Percentiles rank a stretch among this genome's conserved stretches.
phyloP scores from a whole-genome alignment of 148 eudicot genomes.

The Rhododendron simsii region DNA sequence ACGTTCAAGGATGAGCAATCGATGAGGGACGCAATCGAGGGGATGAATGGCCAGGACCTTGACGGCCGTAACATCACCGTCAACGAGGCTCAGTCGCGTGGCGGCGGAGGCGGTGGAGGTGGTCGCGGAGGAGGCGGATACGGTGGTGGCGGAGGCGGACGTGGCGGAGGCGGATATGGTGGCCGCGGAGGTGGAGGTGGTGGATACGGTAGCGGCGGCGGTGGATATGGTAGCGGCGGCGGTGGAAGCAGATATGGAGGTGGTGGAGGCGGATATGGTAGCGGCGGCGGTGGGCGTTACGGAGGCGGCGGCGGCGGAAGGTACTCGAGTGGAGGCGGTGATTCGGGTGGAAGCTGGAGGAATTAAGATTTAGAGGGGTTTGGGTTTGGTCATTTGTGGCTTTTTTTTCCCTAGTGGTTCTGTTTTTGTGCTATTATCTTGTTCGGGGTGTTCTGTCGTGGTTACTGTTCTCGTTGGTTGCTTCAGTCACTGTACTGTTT shows the following conservation, averaged over 20 bases:
- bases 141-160: conserved; percentile 18
- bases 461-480: neutral
- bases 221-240: conserved; percentile 21
- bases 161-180: conserved; percentile 15
- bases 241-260: conserved; percentile 26
- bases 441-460: neutral
- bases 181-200: conserved; percentile 15
- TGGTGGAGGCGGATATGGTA: conserved; percentile 11
- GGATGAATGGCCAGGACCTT: conserved; percentile 38
- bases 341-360: conserved; percentile 54
- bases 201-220: conserved; percentile 20
- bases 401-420: neutral
- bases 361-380: conserved; percentile 12
- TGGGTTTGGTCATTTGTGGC: neutral
- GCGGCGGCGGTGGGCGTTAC: conserved; percentile 18
- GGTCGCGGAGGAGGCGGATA: conserved; percentile 20
- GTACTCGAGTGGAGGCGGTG: conserved; percentile 18
- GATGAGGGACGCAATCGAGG: conserved; percentile 42
- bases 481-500: neutral
- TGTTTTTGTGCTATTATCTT: neutral
- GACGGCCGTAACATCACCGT: conserved; percentile 40
- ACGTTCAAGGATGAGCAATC: conserved; percentile 39
- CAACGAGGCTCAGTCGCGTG: conserved; percentile 38
- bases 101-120: conserved; percentile 25
- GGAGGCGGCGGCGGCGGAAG: conserved; percentile 16